Evolutionary conservation across 2,329 filamentous ascomycete genomes (phyloP), one percentile per base, ranked within the genome.

Genomic region (Fonsecaea pugnacius): DNA sequence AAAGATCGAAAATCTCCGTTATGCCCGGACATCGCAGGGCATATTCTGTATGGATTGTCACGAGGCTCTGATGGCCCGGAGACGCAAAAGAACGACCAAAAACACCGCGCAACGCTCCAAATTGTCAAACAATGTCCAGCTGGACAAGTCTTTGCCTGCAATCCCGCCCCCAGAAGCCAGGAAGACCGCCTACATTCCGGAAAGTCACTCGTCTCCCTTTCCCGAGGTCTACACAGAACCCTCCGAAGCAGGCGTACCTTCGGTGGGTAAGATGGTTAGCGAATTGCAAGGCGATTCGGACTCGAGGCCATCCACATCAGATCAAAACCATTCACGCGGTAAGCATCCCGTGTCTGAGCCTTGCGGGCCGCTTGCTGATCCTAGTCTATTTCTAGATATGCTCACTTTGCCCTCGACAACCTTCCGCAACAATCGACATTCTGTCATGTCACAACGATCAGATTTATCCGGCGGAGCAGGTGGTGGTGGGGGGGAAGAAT

Each of bases 1-100:
- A 76, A 97, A 97, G 82, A 99, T 99, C 66, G 95, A 99, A 78
- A 99, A 99, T 76, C 83, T 99, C 69, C 89, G 94, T 76, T 99
- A 98, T 86, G 95, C 95, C 60, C 88, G 95, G 74, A 99, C 95
- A 1, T 97, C 94, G 7, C 95, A 98, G 78, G 95, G 95, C 66
- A 99, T 99, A 72, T 98, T 99, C 76, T 99, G 95, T 80, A 99
- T 99, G 95, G 92, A 89, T 74, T 99, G 95, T 76, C 95, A 99
- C 75, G 95, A 99, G 78, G 95, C 92, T 32, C 80, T 99, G 59
- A 98, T 98, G 92, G 92, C 94, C 56, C 85, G 94, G 68, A 86
- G 94, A 69, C 86, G 92, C 73, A 97, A 98, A 80, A 88, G 58
- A 83, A 85, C 48, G 32, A 72, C 71, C 64, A 75, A 70, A 61